A percentile compares a stretch with the other conserved stretches of the same genome.
phyloP scores from a whole-genome alignment of 768 basidiomycete genomes.

The Pleurotus eryngii region DNA sequence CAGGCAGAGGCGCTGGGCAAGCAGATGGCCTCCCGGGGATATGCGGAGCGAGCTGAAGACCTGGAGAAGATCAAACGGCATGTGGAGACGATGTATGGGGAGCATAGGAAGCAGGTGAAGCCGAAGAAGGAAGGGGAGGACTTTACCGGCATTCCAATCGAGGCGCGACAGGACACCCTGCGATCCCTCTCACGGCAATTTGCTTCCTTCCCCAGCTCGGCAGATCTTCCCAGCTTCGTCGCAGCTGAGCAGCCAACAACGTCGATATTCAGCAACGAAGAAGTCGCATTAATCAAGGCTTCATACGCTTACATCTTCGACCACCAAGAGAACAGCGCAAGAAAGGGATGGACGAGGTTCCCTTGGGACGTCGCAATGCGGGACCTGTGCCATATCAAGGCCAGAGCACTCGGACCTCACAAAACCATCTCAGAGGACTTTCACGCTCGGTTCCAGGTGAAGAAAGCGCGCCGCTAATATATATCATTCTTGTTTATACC shows the following conservation, averaged over 20 bases:
- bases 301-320: slow-evolving; percentile 49
- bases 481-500: neutral
- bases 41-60: slow-evolving; percentile 25
- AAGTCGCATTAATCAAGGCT: slow-evolving; percentile 32
- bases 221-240: slow-evolving; percentile 13
- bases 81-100: slow-evolving; percentile 29
- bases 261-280: slow-evolving; percentile 21
- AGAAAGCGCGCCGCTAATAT: neutral
- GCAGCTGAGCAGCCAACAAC: neutral
- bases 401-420: slow-evolving; percentile 31
- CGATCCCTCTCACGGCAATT: slow-evolving; percentile 43
- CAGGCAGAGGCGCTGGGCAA: slow-evolving; percentile 23
- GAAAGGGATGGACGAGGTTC: slow-evolving; percentile 33
- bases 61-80: slow-evolving; percentile 35
- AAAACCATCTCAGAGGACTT: slow-evolving; percentile 39
- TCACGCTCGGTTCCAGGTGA: slow-evolving; percentile 32
- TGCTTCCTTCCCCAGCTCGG: slow-evolving; percentile 22
- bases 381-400: slow-evolving; percentile 49
- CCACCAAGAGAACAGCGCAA: slow-evolving; percentile 8
- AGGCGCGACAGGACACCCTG: slow-evolving; percentile 44
- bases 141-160: slow-evolving; percentile 39
- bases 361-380: slow-evolving; percentile 51
- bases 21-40: slow-evolving; percentile 12
- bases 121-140: slow-evolving; percentile 1
- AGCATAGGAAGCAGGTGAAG: slow-evolving; percentile 15